A percentile compares a stretch with the other conserved stretches of the same genome.
These are phyloP conservation scores for Gelatoporia subvermispora DNA, from an alignment of 768 basidiomycete genomes.

Conservation along the genomic window DNA sequence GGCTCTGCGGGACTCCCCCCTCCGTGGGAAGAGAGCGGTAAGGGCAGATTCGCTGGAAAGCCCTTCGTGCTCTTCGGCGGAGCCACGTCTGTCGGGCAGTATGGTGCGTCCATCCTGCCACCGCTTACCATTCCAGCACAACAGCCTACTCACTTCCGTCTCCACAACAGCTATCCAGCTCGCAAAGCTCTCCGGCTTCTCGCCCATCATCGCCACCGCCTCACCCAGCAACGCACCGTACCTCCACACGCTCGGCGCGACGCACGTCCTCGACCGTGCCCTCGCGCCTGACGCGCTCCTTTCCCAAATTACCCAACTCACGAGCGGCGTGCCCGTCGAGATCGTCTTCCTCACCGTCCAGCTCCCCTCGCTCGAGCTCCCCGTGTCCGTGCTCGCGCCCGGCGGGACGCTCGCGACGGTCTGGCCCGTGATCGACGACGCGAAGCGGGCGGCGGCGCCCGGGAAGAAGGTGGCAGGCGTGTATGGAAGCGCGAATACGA, in stretches of 20 bases:
- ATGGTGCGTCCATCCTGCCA: conserved; percentile 2
- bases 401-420: conserved; percentile 9
- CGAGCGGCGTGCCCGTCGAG: conserved; percentile 5
- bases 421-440: background rate
- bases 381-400: conserved; percentile 12
- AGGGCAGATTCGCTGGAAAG: conserved; percentile 11
- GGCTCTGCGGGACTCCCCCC: conserved; percentile 4
- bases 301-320: conserved; percentile 1
- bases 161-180: conserved; percentile 18
- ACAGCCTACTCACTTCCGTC: background rate
- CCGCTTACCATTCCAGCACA: background rate
- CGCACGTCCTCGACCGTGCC: conserved; percentile 21
- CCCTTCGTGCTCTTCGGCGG: conserved; percentile 18
- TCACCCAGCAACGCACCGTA: conserved; percentile 5
- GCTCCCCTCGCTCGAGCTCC: conserved; percentile 6
- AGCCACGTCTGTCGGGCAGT: conserved; percentile 18
- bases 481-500: conserved; percentile 10
- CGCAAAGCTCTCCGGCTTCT: conserved; percentile 19
- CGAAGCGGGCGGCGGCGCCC: background rate
- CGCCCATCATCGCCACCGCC: conserved; percentile 19
- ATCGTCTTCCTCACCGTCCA: conserved; percentile 14
- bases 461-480: conserved; percentile 12
- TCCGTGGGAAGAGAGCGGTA: conserved; percentile 13
- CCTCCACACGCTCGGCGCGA: conserved; percentile 21
- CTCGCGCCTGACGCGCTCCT: background rate